Percentiles rank a stretch among this genome's conserved stretches.
Evolutionary conservation across 208 protist species (phyloP).

Genomic region (Strigomonas culicis): DNA sequence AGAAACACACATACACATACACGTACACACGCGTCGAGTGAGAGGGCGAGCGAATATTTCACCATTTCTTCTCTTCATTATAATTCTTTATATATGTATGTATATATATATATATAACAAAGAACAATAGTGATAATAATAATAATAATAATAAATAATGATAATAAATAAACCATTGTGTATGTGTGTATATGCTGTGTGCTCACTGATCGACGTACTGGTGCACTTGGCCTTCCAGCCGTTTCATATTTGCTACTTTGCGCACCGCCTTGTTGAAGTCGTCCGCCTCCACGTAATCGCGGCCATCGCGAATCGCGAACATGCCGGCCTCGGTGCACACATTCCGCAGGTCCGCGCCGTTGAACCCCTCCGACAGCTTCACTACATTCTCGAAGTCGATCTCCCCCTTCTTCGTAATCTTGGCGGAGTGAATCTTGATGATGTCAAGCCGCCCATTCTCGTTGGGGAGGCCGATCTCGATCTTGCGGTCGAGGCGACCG

Average conservation of each 20-base stretch:
- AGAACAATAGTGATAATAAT: not conserved
- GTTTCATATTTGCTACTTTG: slow-evolving; percentile 98
- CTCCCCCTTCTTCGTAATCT: slow-evolving; percentile 97
- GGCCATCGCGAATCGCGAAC: slow-evolving; percentile 97
- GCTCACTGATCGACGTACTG: slow-evolving; percentile 85
- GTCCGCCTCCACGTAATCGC: slow-evolving; percentile 97
- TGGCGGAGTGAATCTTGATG: slow-evolving; percentile 96
- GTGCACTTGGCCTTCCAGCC: slow-evolving; percentile 94
- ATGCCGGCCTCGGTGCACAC: slow-evolving; percentile 99
- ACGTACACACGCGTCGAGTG: not conserved
- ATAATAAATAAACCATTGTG: not conserved
- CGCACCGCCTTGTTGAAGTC: slow-evolving; percentile 99
- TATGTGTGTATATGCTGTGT: slow-evolving; percentile 6
- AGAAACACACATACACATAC: not conserved
- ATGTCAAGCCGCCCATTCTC: slow-evolving; percentile 96
- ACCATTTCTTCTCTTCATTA: not conserved
- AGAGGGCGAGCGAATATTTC: too few species aligned
- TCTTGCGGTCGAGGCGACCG: slow-evolving; percentile 95
- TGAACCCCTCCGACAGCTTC: slow-evolving; percentile 99
- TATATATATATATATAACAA: slow-evolving; percentile 6
- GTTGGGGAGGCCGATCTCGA: slow-evolving; percentile 99
- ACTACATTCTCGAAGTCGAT: slow-evolving; percentile 99
- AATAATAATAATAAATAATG: not conserved
- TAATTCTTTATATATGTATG: slow-evolving; percentile 6
- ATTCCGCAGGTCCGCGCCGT: slow-evolving; percentile 98